Evolutionary conservation across 179 eudicot species (phyloP).

Genomic region (Pouteria campechiana): DNA sequence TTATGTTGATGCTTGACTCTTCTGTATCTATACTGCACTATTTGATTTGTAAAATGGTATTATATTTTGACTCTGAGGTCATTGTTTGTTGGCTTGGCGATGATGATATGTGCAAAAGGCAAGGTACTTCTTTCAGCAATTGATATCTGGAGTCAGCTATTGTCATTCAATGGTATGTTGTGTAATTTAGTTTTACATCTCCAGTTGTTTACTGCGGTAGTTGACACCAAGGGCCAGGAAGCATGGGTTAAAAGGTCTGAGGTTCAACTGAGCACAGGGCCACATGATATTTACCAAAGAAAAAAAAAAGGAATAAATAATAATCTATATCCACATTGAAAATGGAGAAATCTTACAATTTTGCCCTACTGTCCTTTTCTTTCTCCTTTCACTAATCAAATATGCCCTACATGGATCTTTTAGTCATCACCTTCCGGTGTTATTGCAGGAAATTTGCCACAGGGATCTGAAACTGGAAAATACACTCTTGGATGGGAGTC

Average conservation of each 20-base stretch:
- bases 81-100: background rate
- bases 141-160: constrained; percentile 73
- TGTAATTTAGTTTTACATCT: too few relatives aligned
- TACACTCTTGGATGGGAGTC: constrained; percentile 75
- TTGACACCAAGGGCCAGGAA: too few relatives aligned
- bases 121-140: constrained; percentile 66
- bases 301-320: too few relatives aligned
- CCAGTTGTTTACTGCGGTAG: too few relatives aligned
- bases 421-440: background rate
- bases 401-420: too few relatives aligned
- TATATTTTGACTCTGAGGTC: background rate
- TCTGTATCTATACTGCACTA: background rate
- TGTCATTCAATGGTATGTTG: constrained; percentile 67
- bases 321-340: too few relatives aligned
- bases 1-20: background rate
- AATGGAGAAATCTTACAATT: too few relatives aligned
- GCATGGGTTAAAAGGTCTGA: too few relatives aligned
- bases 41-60: background rate
- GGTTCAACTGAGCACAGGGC: too few relatives aligned
- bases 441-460: constrained; percentile 70
- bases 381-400: background rate
- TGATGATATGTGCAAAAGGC: constrained; percentile 24
- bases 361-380: background rate
- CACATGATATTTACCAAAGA: too few relatives aligned
- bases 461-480: constrained; percentile 79